Conservation (phyloP, 441 rosid genomes). For the Corymbia citriodora region DNA sequence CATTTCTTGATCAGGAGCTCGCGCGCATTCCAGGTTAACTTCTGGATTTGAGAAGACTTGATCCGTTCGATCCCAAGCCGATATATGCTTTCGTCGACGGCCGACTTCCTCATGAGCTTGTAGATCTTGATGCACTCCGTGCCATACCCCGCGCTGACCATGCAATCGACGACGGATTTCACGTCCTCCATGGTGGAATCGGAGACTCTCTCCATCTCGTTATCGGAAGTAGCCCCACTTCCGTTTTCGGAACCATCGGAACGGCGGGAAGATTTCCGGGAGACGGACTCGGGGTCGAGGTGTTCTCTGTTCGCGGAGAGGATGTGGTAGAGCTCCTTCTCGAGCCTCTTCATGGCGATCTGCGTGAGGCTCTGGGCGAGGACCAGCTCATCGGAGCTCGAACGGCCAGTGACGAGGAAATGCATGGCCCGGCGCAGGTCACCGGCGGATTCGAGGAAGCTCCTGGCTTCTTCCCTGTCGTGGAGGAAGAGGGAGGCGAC, state of each 20-base stretch:
- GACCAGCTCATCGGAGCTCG: conserved; percentile 33
- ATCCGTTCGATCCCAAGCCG: conserved; percentile 35
- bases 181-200: conserved; percentile 38
- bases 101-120: conserved; percentile 35
- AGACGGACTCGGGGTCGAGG: conserved; percentile 44
- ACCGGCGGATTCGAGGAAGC: conserved; percentile 34
- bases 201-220: conserved; percentile 30
- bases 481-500: conserved; percentile 32
- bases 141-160: conserved; percentile 51
- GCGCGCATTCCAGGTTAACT: conserved; percentile 22
- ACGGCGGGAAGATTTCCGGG: conserved; percentile 27
- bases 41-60: conserved; percentile 33
- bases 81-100: conserved; percentile 44
- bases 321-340: conserved; percentile 45
- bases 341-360: conserved; percentile 51
- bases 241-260: conserved; percentile 21
- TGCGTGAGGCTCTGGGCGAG: conserved; percentile 54
- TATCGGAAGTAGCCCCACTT: conserved; percentile 2
- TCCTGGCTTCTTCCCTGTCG: conserved; percentile 39
- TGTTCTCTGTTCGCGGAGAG: conserved; percentile 29
- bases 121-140: conserved; percentile 48
- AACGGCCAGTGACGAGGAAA: conserved; percentile 18
- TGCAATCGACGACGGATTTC: conserved; percentile 49
- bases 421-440: conserved; percentile 59
- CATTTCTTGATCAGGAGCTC: conserved; percentile 40